Conservation (phyloP, 2,329 filamentous ascomycete species). For the Tolypocladium sp. region DNA sequence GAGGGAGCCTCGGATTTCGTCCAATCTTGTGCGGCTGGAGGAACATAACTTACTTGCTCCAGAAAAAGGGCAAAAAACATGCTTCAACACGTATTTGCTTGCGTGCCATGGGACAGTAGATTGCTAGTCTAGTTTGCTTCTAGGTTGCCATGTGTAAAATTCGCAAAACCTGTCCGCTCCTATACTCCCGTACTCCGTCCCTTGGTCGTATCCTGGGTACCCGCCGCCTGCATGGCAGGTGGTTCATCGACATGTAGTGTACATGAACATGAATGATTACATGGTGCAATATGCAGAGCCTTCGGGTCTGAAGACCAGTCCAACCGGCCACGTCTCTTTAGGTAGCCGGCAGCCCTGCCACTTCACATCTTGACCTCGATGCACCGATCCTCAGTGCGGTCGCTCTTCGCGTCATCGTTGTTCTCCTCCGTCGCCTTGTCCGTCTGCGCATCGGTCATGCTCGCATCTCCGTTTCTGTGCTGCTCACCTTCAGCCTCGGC, state of each 20-base stretch:
- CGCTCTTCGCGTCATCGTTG: not conserved
- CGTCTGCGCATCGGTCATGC: conserved; percentile 7
- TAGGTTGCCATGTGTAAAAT: conserved; percentile 10
- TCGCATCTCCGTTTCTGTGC: conserved; percentile 3
- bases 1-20: not conserved
- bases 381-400: not conserved
- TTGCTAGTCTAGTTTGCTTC: conserved; percentile 8
- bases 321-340: not conserved
- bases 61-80: not conserved
- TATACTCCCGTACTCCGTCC: not conserved
- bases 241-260: not conserved
- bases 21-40: not conserved
- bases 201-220: not conserved
- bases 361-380: conserved; percentile 2
- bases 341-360: not conserved
- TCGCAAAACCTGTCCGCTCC: not conserved
- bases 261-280: not conserved
- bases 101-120: conserved; percentile 3
- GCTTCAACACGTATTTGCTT: conserved; percentile 1
- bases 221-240: not conserved
- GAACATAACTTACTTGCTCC: not conserved
- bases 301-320: not conserved
- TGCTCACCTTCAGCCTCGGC: not conserved
- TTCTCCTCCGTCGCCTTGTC: conserved; percentile 1
- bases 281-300: not conserved